phyloP scores from a whole-genome alignment of 345 rosid species.

The Linum trigynum region DNA sequence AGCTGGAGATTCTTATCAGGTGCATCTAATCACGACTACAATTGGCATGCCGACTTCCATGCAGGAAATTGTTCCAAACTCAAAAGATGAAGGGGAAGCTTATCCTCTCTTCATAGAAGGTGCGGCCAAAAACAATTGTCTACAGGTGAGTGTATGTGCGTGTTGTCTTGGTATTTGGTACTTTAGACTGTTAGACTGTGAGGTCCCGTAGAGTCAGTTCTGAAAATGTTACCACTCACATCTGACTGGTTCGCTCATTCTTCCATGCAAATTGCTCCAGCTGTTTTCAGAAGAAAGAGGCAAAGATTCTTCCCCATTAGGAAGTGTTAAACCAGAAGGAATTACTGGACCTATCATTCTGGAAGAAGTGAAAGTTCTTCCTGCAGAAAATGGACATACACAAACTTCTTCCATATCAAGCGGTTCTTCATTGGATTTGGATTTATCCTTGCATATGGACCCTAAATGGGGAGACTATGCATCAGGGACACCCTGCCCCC shows the following conservation, averaged over 20 bases:
- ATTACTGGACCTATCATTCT: conserved; percentile 4
- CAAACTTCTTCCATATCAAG: conserved; percentile 13
- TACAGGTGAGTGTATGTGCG: conserved; percentile 25
- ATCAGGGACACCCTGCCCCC: conserved; percentile 6
- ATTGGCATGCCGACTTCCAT: conserved; percentile 8
- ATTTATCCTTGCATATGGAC: conserved; percentile 20
- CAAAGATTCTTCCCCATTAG: conserved; percentile 2
- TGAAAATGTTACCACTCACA: neutral
- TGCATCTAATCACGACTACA: conserved; percentile 4
- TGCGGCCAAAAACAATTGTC: conserved; percentile 21
- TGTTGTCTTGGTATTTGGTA: neutral
- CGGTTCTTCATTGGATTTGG: conserved; percentile 19
- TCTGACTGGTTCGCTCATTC: neutral
- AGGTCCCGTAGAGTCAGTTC: no score
- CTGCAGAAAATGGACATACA: conserved; percentile 13
- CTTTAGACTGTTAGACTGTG: neutral
- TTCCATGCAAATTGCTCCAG: conserved; percentile 17
- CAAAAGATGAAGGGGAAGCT: conserved; percentile 10
- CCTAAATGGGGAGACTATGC: conserved; percentile 15
- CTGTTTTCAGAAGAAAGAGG: conserved; percentile 27
- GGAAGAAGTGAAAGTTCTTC: conserved; percentile 15
- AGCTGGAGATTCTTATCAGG: conserved; percentile 7
- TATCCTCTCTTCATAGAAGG: conserved; percentile 6
- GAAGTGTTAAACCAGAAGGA: conserved; percentile 12
- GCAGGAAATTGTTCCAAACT: conserved; percentile 11